Conservation (phyloP, 148 eudicot genomes). For the Selenicereus undatus region DNA sequence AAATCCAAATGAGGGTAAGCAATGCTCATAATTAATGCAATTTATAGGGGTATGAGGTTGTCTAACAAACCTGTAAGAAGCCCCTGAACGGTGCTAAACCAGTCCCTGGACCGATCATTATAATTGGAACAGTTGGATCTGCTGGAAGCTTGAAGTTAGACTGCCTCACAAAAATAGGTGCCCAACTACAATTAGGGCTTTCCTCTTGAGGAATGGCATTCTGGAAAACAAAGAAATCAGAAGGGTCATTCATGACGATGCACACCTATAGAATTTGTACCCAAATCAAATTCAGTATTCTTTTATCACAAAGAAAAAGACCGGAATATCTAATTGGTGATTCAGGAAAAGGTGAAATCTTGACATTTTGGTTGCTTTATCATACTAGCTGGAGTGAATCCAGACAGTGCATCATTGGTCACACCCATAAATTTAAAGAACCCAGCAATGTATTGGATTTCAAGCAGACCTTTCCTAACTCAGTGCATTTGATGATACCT, state of each 20-base stretch:
- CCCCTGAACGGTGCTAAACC: slow-evolving; percentile 99
- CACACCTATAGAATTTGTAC: neutral
- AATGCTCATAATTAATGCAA: neutral
- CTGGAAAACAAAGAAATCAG: slow-evolving; percentile 35
- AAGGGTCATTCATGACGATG: neutral
- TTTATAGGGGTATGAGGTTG: neutral
- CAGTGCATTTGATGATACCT: too few species aligned
- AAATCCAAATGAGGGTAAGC: neutral
- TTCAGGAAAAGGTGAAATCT: too few species aligned
- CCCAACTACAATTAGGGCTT: slow-evolving; percentile 64
- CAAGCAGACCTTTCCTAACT: too few species aligned
- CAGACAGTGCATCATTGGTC: too few species aligned
- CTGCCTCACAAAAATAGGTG: slow-evolving; percentile 83
- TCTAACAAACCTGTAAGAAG: slow-evolving; percentile 68
- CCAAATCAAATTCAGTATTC: too few species aligned
- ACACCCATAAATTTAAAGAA: too few species aligned
- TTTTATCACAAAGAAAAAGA: too few species aligned
- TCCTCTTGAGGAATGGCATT: slow-evolving; percentile 64
- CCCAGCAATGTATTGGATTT: too few species aligned
- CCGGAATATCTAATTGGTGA: too few species aligned
- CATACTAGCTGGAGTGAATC: too few species aligned
- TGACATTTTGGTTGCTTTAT: too few species aligned
- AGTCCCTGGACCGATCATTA: slow-evolving; percentile 98
- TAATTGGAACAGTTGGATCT: slow-evolving; percentile 69
- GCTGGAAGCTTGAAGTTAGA: slow-evolving; percentile 91